These are phyloP conservation scores for Cubamyces sp. DNA, from an alignment of 768 basidiomycete species.

Conservation along the genomic window DNA sequence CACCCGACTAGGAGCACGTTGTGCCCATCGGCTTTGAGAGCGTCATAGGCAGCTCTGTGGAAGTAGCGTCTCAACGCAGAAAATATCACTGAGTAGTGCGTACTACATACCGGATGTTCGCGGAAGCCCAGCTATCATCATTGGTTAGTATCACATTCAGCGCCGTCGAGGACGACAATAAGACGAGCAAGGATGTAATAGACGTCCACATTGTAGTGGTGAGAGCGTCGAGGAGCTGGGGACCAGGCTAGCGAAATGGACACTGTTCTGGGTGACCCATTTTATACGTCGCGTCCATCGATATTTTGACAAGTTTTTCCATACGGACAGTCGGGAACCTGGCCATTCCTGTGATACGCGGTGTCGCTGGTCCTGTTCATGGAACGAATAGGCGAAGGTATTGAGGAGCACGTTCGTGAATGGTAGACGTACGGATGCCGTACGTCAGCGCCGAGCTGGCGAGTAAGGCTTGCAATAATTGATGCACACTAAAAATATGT, in stretches of 20 bases:
- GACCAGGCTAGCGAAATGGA: no score
- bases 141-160: conserved; percentile 39
- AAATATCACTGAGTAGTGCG: no score
- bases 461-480: not conserved
- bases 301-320: not conserved
- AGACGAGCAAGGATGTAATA: conserved; percentile 10
- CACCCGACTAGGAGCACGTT: conserved; percentile 37
- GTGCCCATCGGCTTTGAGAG: conserved; percentile 34
- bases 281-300: conserved; percentile 5
- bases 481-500: not conserved
- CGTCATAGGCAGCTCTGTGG: conserved; percentile 34
- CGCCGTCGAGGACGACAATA: conserved; percentile 22
- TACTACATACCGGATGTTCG: conserved; percentile 35
- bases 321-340: not conserved
- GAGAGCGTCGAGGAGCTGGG: no score
- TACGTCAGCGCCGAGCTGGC: not conserved
- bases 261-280: not conserved
- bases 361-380: no score
- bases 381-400: not conserved
- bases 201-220: conserved; percentile 11
- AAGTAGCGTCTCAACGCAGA: no score
- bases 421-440: conserved; percentile 3
- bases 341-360: not conserved
- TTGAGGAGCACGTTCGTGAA: conserved; percentile 11
- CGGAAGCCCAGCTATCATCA: conserved; percentile 41